Conservation (phyloP, 441 rosid species). For the Euphorbia celastroides region DNA sequence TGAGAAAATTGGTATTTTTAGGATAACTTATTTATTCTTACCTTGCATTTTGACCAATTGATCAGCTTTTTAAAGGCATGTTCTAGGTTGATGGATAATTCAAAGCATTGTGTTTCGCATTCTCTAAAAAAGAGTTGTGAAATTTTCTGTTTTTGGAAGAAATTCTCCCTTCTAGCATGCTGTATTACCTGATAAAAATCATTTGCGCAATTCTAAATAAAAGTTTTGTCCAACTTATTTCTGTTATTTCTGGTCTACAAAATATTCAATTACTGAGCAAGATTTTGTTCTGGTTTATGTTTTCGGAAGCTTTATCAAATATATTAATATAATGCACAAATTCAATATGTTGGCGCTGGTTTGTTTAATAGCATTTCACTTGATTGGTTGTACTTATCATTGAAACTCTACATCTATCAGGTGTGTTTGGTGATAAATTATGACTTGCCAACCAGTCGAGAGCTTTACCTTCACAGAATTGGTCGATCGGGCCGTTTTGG, state of each 20-base stretch:
- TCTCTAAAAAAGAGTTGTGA: no score
- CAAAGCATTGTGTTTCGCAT: no score
- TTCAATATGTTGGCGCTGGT: not conserved
- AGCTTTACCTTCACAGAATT: constrained; percentile 89
- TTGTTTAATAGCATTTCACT: no score
- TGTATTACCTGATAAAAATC: not conserved
- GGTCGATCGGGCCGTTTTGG: constrained; percentile 99
- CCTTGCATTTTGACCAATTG: no score
- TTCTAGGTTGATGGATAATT: no score
- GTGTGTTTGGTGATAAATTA: constrained; percentile 90
- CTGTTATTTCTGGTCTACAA: not conserved
- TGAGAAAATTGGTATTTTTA: no score
- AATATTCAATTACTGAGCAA: no score
- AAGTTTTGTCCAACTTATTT: not conserved
- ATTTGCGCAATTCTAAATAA: no score
- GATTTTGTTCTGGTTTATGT: not conserved
- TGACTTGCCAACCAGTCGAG: constrained; percentile 96
- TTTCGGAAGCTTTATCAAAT: not conserved
- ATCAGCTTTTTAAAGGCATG: no score
- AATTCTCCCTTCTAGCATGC: not conserved
- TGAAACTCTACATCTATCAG: constrained; percentile 17
- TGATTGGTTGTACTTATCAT: not conserved
- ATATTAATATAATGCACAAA: not conserved
- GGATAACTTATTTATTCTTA: no score
- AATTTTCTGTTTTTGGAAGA: no score